phyloP scores from a whole-genome alignment of 495 filamentous ascomycete species.

The Paragyromitra xinjiangensis region DNA sequence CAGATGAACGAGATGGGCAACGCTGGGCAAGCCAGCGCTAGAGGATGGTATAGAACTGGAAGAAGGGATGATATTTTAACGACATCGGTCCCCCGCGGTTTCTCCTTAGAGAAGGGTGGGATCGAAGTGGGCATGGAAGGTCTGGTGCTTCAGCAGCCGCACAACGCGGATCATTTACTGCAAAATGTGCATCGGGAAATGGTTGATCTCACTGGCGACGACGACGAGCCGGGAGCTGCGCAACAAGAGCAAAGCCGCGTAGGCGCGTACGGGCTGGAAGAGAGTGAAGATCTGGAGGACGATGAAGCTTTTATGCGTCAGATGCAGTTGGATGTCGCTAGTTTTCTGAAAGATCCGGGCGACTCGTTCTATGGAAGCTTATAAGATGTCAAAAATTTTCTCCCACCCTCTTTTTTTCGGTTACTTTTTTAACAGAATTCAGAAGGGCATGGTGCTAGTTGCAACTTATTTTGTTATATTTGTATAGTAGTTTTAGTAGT shows the following conservation, averaged over 20 bases:
- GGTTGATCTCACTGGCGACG: constrained; percentile 55
- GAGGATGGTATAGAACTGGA: constrained; percentile 48
- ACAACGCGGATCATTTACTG: constrained; percentile 10
- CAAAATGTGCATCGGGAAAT: constrained; percentile 31
- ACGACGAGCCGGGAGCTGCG: constrained; percentile 32
- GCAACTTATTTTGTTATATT: constrained; percentile 1
- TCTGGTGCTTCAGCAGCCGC: constrained; percentile 33
- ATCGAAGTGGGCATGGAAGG: constrained; percentile 44
- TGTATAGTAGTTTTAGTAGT: constrained; percentile 2
- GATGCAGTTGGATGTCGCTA: constrained; percentile 56
- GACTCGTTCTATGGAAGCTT: constrained; percentile 56
- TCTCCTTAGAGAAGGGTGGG: constrained; percentile 42
- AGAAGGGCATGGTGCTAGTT: not conserved
- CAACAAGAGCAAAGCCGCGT: constrained; percentile 27
- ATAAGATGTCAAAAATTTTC: constrained; percentile 21
- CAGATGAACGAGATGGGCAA: constrained; percentile 58
- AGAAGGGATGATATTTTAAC: constrained; percentile 51
- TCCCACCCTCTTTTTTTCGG: not conserved
- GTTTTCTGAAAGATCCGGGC: constrained; percentile 51
- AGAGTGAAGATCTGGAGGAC: constrained; percentile 45
- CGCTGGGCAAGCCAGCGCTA: constrained; percentile 34
- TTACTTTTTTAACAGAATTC: not conserved
- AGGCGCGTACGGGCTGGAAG: constrained; percentile 43
- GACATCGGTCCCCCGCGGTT: constrained; percentile 42
- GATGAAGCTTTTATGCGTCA: constrained; percentile 54